Conservation (phyloP, 495 filamentous ascomycete species). For the Corynascus novoguineensis region DNA sequence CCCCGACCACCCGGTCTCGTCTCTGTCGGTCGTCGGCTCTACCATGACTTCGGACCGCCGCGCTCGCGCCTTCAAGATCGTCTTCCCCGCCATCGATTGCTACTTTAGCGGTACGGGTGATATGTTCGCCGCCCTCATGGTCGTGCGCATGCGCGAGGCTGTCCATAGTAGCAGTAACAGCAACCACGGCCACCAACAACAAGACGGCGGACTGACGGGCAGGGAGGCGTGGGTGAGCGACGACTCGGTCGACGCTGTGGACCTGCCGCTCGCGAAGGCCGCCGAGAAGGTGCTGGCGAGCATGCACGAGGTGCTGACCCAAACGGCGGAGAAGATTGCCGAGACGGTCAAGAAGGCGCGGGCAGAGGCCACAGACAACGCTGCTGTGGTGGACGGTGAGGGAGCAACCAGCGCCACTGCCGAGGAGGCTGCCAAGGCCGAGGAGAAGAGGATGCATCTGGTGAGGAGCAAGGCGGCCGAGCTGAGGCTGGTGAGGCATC, state of each 20-base stretch:
- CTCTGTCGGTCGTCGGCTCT: constrained; percentile 73
- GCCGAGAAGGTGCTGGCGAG: constrained; percentile 83
- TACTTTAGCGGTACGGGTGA: constrained; percentile 96
- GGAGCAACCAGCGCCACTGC: too few species aligned
- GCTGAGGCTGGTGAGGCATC: constrained; percentile 69
- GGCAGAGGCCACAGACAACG: constrained; percentile 26
- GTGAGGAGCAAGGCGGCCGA: constrained; percentile 71
- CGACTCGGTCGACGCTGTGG: constrained; percentile 59
- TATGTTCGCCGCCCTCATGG: constrained; percentile 91
- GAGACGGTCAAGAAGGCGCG: constrained; percentile 30
- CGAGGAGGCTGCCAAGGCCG: constrained; percentile 37
- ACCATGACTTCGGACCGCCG: constrained; percentile 57
- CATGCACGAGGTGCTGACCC: constrained; percentile 80
- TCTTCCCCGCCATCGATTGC: constrained; percentile 78
- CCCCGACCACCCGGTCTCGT: constrained; percentile 39
- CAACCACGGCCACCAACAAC: neutral
- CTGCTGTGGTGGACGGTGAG: constrained; percentile 26
- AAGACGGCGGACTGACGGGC: constrained; percentile 35
- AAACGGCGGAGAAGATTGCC: constrained; percentile 63
- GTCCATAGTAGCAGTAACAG: constrained; percentile 27
- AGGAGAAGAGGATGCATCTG: constrained; percentile 61
- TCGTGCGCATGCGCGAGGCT: constrained; percentile 85
- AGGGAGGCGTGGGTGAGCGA: constrained; percentile 61
- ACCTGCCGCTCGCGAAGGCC: constrained; percentile 76
- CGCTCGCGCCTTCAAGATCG: constrained; percentile 74